Evolutionary conservation across 805 yeast species (phyloP).

Genomic region (Candida patagonica): DNA sequence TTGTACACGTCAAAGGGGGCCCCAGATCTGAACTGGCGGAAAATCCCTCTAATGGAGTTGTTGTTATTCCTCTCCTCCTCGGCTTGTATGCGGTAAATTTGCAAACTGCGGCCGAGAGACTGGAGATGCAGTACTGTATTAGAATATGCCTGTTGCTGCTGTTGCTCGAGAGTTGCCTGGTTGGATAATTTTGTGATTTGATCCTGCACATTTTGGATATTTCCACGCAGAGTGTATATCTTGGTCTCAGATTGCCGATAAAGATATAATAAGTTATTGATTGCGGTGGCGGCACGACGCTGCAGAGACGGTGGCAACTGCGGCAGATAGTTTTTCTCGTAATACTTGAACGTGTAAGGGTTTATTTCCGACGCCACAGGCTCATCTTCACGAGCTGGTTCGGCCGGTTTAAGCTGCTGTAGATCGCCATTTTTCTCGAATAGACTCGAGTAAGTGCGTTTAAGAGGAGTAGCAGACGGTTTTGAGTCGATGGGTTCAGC

Average conservation of each 20-base stretch:
- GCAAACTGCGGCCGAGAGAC: not conserved
- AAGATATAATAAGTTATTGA: not conserved
- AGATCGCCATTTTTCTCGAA: not conserved
- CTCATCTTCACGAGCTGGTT: not conserved
- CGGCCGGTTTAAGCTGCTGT: constrained; percentile 4
- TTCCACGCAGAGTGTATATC: not conserved
- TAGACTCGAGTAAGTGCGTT: constrained; percentile 5
- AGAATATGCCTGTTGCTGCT: not conserved
- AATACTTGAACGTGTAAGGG: constrained; percentile 1
- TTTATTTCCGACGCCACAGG: not conserved
- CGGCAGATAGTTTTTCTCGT: not conserved
- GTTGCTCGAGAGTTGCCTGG: not conserved
- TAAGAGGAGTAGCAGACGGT: not conserved
- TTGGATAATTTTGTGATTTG: not conserved
- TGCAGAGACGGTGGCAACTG: not conserved
- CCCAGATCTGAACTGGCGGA: not conserved
- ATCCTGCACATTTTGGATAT: not conserved
- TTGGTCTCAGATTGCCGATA: not conserved
- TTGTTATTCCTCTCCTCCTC: not conserved
- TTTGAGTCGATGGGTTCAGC: not conserved
- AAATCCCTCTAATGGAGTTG: not conserved
- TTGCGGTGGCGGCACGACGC: not conserved
- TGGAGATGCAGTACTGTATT: not conserved
- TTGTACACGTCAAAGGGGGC: not conserved
- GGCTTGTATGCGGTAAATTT: not conserved